Evolutionary conservation across 2,329 filamentous ascomycete species (phyloP), one percentile per base, ranked within the genome.

Genomic region (Colletotrichum melonis): DNA sequence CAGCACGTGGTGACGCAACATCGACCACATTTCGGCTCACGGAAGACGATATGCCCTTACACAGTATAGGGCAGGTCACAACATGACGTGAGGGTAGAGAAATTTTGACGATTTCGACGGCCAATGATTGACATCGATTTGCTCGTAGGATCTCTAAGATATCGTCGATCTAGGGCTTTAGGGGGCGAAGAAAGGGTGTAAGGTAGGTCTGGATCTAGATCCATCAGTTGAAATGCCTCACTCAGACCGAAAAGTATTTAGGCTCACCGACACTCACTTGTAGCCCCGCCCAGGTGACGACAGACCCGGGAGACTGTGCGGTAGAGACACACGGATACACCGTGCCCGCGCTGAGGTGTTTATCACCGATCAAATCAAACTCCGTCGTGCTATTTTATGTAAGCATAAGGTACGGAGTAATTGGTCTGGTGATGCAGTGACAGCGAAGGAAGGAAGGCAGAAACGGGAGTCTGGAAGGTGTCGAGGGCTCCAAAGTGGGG

Each of bases 1-100:
- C 14, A 24, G 26, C 35, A 22, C 22, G 46, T 3, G 64, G 68
- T 69, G 69, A 69, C 69, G 69, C 69, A 72, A 72, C 54, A 55
- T 12, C 66, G 66, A 30, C 66, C 66, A 72, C 69, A 52, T 26
- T 57, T 69, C 38, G 52, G 59, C 55, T 42, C n/a, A 11, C 24
- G 12, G 24, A 59, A 63, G 8, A 46, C n/a, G 26, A 28, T 30
- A 55, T 54, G 32, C 46, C 60, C 60, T 52, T 35, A 28, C 42
- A 22, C 22, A 22, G 22, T 22, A 22, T 22, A 52, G 42, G 42
- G 7, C 28, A 30, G 28, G 6, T 52, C 19, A 12, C 28, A 24
- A 5, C n/a, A 63, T 63, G 60, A 63, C 42, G 60, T 63, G 60
- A 19, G 30, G 19, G 19, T 3, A 46, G 38, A 16, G 35, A 42